Conservation (phyloP, 2,329 filamentous ascomycete genomes). For the Phaeosphaeria sp. region DNA sequence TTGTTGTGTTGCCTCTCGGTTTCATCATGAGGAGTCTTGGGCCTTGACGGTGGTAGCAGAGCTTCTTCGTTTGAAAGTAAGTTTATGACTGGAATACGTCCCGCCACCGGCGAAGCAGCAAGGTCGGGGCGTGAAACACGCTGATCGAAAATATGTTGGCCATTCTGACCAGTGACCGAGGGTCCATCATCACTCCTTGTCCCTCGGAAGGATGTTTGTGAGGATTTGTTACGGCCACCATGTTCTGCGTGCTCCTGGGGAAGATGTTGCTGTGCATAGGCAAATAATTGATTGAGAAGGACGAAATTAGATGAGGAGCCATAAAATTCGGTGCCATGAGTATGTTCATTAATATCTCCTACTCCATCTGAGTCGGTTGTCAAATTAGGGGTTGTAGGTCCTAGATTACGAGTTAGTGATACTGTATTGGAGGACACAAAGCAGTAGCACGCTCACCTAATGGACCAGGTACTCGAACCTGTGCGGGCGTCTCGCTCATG, state of each 20-base stretch:
- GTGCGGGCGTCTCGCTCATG: neutral
- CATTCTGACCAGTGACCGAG: neutral
- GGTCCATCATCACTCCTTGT: neutral
- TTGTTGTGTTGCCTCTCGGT: neutral
- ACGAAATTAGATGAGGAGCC: neutral
- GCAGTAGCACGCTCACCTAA: neutral
- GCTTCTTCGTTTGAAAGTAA: neutral
- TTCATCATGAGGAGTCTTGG: neutral
- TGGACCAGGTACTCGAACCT: neutral
- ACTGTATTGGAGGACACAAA: neutral
- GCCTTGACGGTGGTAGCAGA: neutral
- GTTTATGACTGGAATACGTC: neutral
- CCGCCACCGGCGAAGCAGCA: neutral
- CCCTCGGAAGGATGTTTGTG: neutral
- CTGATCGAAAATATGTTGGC: neutral
- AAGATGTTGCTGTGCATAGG: neutral
- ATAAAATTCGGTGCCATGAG: neutral
- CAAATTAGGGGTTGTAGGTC: neutral
- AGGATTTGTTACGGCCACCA: neutral
- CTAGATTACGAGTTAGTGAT: neutral
- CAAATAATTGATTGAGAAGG: neutral
- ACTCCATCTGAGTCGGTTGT: neutral
- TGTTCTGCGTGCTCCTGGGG: neutral
- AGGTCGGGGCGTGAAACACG: neutral
- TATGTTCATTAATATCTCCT: neutral